Evolutionary conservation across 257 asterid genomes (phyloP), one percentile per base, ranked within the genome.

Genomic region (Plantago ovata): DNA sequence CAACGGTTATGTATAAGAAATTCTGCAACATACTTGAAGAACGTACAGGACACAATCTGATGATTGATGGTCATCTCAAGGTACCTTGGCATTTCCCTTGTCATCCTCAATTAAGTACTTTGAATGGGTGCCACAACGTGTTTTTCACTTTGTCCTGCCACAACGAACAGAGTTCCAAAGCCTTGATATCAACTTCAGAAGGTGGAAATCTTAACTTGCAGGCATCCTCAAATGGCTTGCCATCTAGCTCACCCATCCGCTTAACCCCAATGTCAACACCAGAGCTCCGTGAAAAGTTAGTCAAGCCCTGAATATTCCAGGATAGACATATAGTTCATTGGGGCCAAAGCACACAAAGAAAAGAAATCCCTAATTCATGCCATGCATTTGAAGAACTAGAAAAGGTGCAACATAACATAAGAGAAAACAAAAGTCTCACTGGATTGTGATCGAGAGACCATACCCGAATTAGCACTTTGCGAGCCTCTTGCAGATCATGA

Each of bases 171-270:
- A 77, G 53, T 59, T 80, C 78, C 1, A 62, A 14, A 39, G 95
- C 82, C 76, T 84, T 77, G 47, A 72, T 47, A 0, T 79, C 86
- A 49, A 79, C 85, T 63, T 86, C 95, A 38, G 71, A 80, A 3
- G 56, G n/a, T 20, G 87, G 56, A 48, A 56, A 87, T 53, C 65
- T 79, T 62, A 16, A 36, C 68, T 82, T 82, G 79, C 95, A 84
- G 24, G 69, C 76, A 13, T 47, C 69, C 70, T 68, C 74, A 56
- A 86, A 84, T 44, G 81, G 62, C 77, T 80, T 80, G 14, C 64
- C 71, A 44, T 89, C 93, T n/a, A 86, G 67, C 47, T 84, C 97
- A 6, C 95, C 95, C 94, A 84, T 86, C 58, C 92, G 74, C 69
- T 82, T 86, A 38, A 89, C 69, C 61, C 95, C 93, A 41, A 84